These are phyloP conservation scores for Moricandia arvensis DNA, from an alignment of 345 rosid species.

Conservation along the genomic window DNA sequence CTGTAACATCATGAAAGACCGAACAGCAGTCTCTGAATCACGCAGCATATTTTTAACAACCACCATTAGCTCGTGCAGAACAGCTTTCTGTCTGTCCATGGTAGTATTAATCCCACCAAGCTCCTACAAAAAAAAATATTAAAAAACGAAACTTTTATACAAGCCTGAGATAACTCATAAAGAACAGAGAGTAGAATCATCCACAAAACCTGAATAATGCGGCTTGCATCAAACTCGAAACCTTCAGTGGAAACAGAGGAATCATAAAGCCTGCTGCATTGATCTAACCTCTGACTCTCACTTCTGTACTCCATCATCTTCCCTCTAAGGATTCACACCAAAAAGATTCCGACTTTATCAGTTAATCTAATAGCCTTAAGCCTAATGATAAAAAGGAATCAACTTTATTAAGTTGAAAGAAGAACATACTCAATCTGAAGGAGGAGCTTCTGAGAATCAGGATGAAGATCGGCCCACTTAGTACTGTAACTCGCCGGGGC, in stretches of 20 bases:
- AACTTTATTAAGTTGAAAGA: neutral
- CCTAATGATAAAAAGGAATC: conserved; percentile 4
- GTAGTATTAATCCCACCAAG: conserved; percentile 85
- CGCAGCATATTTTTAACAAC: conserved; percentile 79
- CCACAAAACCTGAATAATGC: conserved; percentile 69
- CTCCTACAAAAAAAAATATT: conserved; percentile 46
- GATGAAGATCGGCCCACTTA: conserved; percentile 94
- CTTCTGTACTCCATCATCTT: conserved; percentile 74
- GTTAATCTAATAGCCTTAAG: neutral
- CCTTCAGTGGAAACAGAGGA: conserved; percentile 88
- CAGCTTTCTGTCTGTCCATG: conserved; percentile 80
- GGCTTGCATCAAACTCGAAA: conserved; percentile 87
- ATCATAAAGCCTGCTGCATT: conserved; percentile 89
- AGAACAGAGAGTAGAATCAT: neutral
- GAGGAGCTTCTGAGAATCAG: conserved; percentile 80
- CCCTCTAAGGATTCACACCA: conserved; percentile 51
- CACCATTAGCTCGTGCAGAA: conserved; percentile 74
- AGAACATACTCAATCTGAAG: conserved; percentile 77
- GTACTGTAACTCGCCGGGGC: conserved; percentile 91
- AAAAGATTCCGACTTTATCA: neutral
- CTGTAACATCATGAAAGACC: conserved; percentile 77
- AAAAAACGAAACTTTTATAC: neutral
- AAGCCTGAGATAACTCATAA: neutral
- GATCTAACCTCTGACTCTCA: conserved; percentile 92
- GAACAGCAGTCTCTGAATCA: conserved; percentile 81